Base-by-base conservation (phyloP, 1,139 yeast species). In the Candida sanyaensis region DNA sequence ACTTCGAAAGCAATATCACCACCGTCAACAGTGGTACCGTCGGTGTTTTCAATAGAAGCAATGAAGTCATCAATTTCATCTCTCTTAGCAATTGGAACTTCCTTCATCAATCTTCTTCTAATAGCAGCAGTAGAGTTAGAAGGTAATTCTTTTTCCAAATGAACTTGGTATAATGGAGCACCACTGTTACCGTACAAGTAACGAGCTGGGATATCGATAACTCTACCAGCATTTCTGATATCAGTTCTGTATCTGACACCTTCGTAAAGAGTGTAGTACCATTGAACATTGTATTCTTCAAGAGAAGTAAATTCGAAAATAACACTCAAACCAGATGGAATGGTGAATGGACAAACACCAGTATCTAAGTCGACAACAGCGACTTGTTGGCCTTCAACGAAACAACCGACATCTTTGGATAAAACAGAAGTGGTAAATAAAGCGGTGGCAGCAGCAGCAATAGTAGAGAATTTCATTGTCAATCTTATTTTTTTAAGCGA, bases 41-140 rank as follows among this genome's bases (percentile, higher is more conserved):
- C 64, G 34, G 53, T 48, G 40, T 59, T 33, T 59, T 71, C 52
- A 56, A 71, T 63, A 43, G 57, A 46, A 42, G 55, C 66, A 41
- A 66, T 57, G 50, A 74, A 70, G 58, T 68, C 73, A 44, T 65
- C 62, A 26, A 54, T 57, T 30, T 53, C 71, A 47, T 66, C 73
- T 62, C 72, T 67, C 60, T 63, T 62, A 50, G 44, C 48, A 34
- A 53, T 36, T 40, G 47, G 47, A 27, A 42, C 32, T 42, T 53
- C 51, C 48, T 56, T 52, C 49, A 62, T 50, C 46, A 68, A 70
- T 71, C 78, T 71, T 63, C 64, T 73, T 65, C 74, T 70, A 60
- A 72, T 60, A 42, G 75, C 73, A 54, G 69, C 68, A 52, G 78
- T 69, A 44, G 77, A 71, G 69, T 74, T 74, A 42, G 69, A 53